Evolutionary conservation across 805 yeast species (phyloP), one percentile per base, ranked within the genome.

Genomic region (Candida schatavii): DNA sequence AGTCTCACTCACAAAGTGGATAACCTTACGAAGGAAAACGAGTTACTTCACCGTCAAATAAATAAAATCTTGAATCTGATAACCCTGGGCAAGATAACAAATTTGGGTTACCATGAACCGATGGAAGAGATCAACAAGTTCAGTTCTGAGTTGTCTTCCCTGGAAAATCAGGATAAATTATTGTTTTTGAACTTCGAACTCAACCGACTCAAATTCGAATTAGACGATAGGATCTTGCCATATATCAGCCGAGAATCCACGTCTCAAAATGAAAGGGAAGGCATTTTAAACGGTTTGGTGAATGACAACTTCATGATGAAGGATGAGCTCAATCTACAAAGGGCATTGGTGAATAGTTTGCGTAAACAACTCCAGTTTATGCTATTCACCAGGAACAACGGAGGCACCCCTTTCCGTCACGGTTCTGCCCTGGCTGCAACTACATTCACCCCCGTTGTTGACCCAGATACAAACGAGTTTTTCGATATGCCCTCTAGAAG

Each of bases 361-460:
- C 52, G 80, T 27, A 78, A 76, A 45, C 81, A 77, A 48, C 55
- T 77, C 26, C 81, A 75, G 46, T 76, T 70, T 46, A 57, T 76
- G 46, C 43, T 74, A 40, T 64, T 74, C 43, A 67, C 70, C 17
- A 62, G 76, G 43, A 62, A 73, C 33, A 51, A 7, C 7, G 27
- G 34, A 20, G n/a, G 29, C 25, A 15, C 35, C 34, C 20, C 15
- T 19, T 23, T 23, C 27, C 11, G 7, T 32, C 10, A 17, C 11
- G 21, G 42, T 34, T 29, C 22, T 23, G 33, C n/a, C 13, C 19
- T 13, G 34, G 19, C 34, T 9, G 18, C 35, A 10, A 17, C 17
- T 14, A 26, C 11, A 13, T 33, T 14, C 27, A 20, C 17, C 23
- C 21, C 20, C 5, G n/a, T 31, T 28, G 23, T 13, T 20, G 39